A percentile compares a stretch with the other conserved stretches of the same genome.
Conservation (phyloP, 257 asterid species). For the Galeopsis tetrahit region DNA sequence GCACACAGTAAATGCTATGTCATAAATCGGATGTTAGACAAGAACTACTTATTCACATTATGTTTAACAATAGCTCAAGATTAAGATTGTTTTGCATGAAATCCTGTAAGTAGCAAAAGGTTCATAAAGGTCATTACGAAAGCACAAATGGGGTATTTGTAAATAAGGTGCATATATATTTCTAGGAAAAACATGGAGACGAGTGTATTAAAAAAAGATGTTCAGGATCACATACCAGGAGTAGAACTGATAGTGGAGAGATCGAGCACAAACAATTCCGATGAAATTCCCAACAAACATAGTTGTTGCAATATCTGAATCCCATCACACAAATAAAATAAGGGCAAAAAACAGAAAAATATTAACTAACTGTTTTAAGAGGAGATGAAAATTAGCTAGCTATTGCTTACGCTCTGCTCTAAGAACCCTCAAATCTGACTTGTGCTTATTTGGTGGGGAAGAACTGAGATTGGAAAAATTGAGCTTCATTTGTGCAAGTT, state of each 20-base stretch:
- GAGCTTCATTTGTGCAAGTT: conserved; percentile 47
- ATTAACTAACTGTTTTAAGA: conserved; percentile 12
- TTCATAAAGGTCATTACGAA: not conserved
- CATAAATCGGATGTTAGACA: not conserved
- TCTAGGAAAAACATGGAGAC: not conserved
- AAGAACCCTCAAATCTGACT: conserved; percentile 45
- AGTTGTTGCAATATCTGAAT: conserved; percentile 74
- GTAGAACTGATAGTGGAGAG: conserved; percentile 94
- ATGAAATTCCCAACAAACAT: conserved; percentile 90
- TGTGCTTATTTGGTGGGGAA: conserved; percentile 34
- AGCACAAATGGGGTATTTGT: not conserved
- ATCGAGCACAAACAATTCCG: conserved; percentile 88
- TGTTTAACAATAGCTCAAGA: not conserved
- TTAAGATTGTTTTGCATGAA: not conserved
- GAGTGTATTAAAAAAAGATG: conserved; percentile 8
- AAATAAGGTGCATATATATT: not conserved
- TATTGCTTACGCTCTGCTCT: conserved; percentile 69
- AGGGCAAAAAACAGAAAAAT: not conserved
- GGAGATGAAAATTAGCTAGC: not conserved
- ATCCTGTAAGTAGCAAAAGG: not conserved
- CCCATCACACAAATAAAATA: conserved; percentile 10
- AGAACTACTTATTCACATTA: not conserved
- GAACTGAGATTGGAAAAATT: conserved; percentile 40
- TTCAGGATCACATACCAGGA: conserved; percentile 62
- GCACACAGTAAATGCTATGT: conserved; percentile 33